Base-by-base conservation (phyloP, 371 early-diverging fungal species). In the Circinella minor region DNA sequence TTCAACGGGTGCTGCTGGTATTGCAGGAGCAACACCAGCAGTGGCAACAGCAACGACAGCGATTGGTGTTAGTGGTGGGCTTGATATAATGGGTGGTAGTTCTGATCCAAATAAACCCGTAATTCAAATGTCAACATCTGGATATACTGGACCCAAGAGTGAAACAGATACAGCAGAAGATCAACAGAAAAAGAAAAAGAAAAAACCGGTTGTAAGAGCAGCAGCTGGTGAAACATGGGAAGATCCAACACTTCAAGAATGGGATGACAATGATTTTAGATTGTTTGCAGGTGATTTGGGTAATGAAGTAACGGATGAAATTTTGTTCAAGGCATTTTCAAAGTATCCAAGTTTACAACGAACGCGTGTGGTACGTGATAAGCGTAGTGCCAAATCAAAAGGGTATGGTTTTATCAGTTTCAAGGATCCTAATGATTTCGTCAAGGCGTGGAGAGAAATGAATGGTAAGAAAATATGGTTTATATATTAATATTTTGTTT, bases 181-280 rank as follows among this genome's bases (percentile, higher is more conserved):
- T 34, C 36, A 36, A 15, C 20, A 38, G 20, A 72, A 66, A 61
- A 69, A 51, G 63, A 69, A 61, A 65, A 72, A 61, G 49, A 65
- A 72, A 74, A 88, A 88, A 69, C 84, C 85, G 10, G 77, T 89
- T 2, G 75, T 95, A 43, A 80, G 98, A 47, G 84, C 87, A 27
- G 98, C 97, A 1, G 99, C 94, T 57, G 99, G 98, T 14, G 92
- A 95, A 78, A 88, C 93, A 13, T 98, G 99, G 99, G 95, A 96
- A 72, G 99, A 98, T 71, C 74, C 86, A n/a, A 90, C 96, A 5
- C 77, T 98, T 48, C 82, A 83, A 51, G 95, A 96, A 49, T 98
- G 98, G 96, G 95, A 96, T 66, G 81, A 87, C 15, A 94, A 93
- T 63, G 96, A 95, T 72, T 96, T 88, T 79, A 82, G 96, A 18